These are phyloP conservation scores for Phialocephala sp. DNA, from an alignment of 2,329 filamentous ascomycete species.

Conservation along the genomic window DNA sequence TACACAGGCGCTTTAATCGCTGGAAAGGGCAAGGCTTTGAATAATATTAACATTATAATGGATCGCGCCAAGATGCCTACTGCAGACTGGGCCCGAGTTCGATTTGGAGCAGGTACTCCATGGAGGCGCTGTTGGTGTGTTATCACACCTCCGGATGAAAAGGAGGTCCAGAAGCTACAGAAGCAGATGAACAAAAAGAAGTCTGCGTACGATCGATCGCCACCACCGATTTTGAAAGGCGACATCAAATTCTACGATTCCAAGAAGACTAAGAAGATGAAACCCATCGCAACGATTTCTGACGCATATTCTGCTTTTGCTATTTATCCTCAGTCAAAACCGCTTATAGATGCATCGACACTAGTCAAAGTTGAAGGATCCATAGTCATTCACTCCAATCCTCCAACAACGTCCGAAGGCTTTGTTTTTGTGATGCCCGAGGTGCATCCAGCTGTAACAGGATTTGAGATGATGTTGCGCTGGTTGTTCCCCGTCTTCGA, in stretches of 20 bases:
- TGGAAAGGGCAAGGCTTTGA: slow-evolving; percentile 86
- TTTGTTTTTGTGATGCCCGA: slow-evolving; percentile 99
- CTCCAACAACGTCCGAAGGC: slow-evolving; percentile 81
- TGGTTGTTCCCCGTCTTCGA: slow-evolving; percentile 95
- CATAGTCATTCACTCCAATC: slow-evolving; percentile 83
- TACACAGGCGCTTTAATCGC: slow-evolving; percentile 96
- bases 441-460: slow-evolving; percentile 85
- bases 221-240: slow-evolving; percentile 73
- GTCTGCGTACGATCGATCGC: slow-evolving; percentile 79
- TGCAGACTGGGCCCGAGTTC: slow-evolving; percentile 93
- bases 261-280: slow-evolving; percentile 86
- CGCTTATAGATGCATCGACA: slow-evolving; percentile 91
- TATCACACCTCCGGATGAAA: slow-evolving; percentile 89
- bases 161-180: slow-evolving; percentile 82
- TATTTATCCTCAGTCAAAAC: slow-evolving; percentile 93
- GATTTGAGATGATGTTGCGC: slow-evolving; percentile 93
- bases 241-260: slow-evolving; percentile 95
- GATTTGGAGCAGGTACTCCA: slow-evolving; percentile 93
- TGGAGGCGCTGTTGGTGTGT: slow-evolving; percentile 99
- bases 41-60: slow-evolving; percentile 90
- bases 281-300: slow-evolving; percentile 88
- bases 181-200: slow-evolving; percentile 83
- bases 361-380: slow-evolving; percentile 91
- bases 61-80: slow-evolving; percentile 77
- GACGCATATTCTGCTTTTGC: slow-evolving; percentile 93